Percentiles rank a stretch among this genome's conserved stretches.
Conservation (phyloP, 768 basidiomycete genomes). For the Mycena galericulata region DNA sequence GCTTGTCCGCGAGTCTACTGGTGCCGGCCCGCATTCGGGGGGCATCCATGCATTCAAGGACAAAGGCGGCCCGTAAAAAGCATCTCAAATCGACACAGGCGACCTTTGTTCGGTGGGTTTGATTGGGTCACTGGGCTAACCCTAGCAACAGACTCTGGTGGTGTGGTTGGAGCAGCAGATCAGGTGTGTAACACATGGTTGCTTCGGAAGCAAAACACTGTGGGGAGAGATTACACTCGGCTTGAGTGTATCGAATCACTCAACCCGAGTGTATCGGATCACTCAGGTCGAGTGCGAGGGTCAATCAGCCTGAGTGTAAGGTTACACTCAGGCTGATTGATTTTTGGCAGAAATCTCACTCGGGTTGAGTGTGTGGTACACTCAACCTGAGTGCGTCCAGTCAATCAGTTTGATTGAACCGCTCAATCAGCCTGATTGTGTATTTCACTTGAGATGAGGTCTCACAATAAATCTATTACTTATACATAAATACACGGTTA, state of each 20-base stretch:
- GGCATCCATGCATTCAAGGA: not conserved
- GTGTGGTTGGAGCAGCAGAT: not conserved
- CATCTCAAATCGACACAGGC: not conserved
- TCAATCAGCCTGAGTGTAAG: not conserved
- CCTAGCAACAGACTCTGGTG: not conserved
- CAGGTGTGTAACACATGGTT: conserved; percentile 6
- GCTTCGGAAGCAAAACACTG: not conserved
- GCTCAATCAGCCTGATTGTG: not conserved
- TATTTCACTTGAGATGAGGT: no score
- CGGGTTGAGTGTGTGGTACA: not conserved
- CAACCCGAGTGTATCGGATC: not conserved
- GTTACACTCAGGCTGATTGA: not conserved
- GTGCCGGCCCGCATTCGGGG: not conserved
- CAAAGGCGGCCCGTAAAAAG: not conserved
- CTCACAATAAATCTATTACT: not conserved
- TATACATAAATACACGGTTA: no score
- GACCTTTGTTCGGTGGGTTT: not conserved
- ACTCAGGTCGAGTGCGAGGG: not conserved
- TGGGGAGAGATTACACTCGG: no score
- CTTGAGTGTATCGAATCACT: not conserved
- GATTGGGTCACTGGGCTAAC: conserved; percentile 7
- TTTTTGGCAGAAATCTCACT: not conserved
- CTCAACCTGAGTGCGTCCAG: not conserved
- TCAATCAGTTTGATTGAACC: not conserved
- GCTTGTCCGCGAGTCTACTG: not conserved